These are phyloP conservation scores for Kalanchoe fedtschenkoi DNA, from an alignment of 164 flowering plant species.

Conservation along the genomic window DNA sequence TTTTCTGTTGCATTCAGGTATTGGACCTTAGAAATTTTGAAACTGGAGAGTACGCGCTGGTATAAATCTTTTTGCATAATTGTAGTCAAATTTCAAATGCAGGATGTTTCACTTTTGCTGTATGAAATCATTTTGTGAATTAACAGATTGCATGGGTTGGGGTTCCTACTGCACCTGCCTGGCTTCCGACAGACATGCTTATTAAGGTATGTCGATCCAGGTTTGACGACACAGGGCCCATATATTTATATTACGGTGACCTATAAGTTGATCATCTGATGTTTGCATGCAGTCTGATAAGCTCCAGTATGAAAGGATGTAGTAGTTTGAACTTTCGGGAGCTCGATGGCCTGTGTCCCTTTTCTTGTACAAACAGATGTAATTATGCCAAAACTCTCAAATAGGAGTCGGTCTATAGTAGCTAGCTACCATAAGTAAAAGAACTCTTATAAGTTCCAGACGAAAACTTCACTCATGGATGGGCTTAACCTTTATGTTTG, in stretches of 20 bases:
- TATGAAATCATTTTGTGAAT: neutral
- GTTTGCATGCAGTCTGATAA: constrained; percentile 33
- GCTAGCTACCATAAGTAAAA: no score
- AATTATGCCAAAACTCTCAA: no score
- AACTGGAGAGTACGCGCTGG: constrained; percentile 89
- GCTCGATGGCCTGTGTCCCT: no score
- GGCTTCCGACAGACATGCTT: constrained; percentile 94
- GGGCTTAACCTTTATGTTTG: no score
- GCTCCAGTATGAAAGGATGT: constrained; percentile 49
- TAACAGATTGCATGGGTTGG: constrained; percentile 86
- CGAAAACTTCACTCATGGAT: no score
- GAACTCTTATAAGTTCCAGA: no score
- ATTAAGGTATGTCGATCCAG: constrained; percentile 43
- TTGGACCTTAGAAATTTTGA: constrained; percentile 77
- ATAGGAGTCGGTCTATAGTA: no score
- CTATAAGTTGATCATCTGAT: neutral
- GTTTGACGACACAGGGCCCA: neutral
- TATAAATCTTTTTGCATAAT: constrained; percentile 21
- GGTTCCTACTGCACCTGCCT: constrained; percentile 89
- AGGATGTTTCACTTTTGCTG: neutral
- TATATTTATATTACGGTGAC: neutral
- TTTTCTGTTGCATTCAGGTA: constrained; percentile 29
- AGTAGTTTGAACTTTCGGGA: no score
- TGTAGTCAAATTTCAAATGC: neutral
- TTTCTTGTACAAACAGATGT: no score